phyloP scores from a whole-genome alignment of 768 basidiomycete genomes.

The Suillus subluteus region DNA sequence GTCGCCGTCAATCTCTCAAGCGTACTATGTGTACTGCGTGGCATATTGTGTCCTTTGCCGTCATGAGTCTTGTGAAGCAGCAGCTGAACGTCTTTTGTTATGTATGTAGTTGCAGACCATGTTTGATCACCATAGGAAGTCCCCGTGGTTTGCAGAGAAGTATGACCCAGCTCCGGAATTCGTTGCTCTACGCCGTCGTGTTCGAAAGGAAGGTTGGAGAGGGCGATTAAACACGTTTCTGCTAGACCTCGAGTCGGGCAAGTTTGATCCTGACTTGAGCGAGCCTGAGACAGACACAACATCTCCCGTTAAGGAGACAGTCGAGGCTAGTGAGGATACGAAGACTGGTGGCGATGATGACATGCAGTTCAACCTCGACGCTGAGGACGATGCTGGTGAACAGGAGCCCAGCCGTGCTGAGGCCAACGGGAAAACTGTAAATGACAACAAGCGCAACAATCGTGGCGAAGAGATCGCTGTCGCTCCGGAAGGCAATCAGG shows the following conservation, averaged over 20 bases:
- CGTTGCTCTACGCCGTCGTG: slow-evolving; percentile 70
- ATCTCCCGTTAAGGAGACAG: slow-evolving; percentile 57
- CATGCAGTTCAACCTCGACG: slow-evolving; percentile 73
- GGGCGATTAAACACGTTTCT: slow-evolving; percentile 74
- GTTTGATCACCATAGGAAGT: slow-evolving; percentile 93
- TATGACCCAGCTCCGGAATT: slow-evolving; percentile 82
- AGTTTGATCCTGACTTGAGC: slow-evolving; percentile 78
- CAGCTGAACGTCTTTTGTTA: slow-evolving; percentile 34
- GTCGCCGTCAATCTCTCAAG: slow-evolving; percentile 34
- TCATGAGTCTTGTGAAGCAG: slow-evolving; percentile 12
- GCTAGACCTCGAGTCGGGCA: slow-evolving; percentile 80
- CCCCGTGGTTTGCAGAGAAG: slow-evolving; percentile 97
- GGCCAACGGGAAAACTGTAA: slow-evolving; percentile 55
- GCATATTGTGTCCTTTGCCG: slow-evolving; percentile 25
- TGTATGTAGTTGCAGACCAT: slow-evolving; percentile 87
- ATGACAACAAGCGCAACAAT: slow-evolving; percentile 51
- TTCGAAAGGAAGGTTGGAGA: slow-evolving; percentile 86
- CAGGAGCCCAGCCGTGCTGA: slow-evolving; percentile 58
- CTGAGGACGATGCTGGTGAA: slow-evolving; percentile 71
- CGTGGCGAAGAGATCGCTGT: slow-evolving; percentile 75
- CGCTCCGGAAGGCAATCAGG: slow-evolving; percentile 80
- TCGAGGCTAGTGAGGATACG: slow-evolving; percentile 50
- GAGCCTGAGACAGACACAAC: slow-evolving; percentile 58
- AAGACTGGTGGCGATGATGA: slow-evolving; percentile 68
- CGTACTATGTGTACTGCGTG: slow-evolving; percentile 20